These are phyloP conservation scores for Pseudocohnilembus persalinus DNA, from an alignment of 169 alveolate genomes.

Conservation along the genomic window DNA sequence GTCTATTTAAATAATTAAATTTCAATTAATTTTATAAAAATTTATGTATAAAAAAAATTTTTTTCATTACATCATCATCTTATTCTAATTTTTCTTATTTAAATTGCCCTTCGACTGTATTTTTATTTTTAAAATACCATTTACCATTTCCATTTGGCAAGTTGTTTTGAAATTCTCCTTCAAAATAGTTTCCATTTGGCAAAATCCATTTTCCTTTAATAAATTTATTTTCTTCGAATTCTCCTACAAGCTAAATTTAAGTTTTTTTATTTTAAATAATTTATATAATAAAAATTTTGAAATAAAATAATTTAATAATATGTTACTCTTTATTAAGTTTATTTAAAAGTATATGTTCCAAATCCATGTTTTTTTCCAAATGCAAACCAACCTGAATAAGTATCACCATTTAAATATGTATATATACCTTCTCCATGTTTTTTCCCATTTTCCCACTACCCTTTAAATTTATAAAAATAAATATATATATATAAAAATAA, in stretches of 20 bases:
- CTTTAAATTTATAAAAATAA: too few relatives aligned
- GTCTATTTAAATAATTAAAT: too few relatives aligned
- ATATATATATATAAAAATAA: too few relatives aligned
- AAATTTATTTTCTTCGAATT: slow-evolving; percentile 59
- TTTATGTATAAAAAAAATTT: too few relatives aligned
- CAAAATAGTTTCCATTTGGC: slow-evolving; percentile 73
- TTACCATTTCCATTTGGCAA: slow-evolving; percentile 73
- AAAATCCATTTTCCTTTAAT: slow-evolving; percentile 69
- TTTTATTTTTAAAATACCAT: slow-evolving; percentile 73
- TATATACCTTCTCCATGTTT: slow-evolving; percentile 83
- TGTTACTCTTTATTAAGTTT: slow-evolving; percentile 57
- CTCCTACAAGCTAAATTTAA: slow-evolving; percentile 46
- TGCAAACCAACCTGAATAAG: slow-evolving; percentile 81
- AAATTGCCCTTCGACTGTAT: slow-evolving; percentile 60
- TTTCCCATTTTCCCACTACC: slow-evolving; percentile 78
- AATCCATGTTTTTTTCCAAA: slow-evolving; percentile 77
- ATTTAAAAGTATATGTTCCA: slow-evolving; percentile 66
- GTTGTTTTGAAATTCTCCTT: slow-evolving; percentile 71
- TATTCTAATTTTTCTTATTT: slow-evolving; percentile 42
- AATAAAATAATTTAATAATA: not conserved
- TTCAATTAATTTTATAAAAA: too few relatives aligned
- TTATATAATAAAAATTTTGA: too few relatives aligned
- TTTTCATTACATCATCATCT: slow-evolving; percentile 37
- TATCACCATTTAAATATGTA: slow-evolving; percentile 74
- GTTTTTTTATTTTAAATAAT: not conserved